These are phyloP conservation scores for Penicillium pulvis DNA, from an alignment of 495 filamentous ascomycete genomes.

Conservation along the genomic window DNA sequence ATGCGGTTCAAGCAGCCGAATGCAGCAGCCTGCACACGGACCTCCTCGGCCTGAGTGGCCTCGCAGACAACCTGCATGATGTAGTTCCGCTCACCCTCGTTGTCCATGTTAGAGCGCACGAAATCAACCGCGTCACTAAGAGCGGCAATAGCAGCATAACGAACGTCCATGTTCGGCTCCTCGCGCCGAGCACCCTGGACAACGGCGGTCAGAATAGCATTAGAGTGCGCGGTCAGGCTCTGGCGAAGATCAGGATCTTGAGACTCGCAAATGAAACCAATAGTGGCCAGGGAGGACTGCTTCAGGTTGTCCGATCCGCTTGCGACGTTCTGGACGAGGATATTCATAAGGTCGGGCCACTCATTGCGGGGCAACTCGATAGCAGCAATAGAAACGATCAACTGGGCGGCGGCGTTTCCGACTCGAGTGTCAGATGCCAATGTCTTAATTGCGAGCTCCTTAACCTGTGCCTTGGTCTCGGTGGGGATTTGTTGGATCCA, in stretches of 20 bases:
- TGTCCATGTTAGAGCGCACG: constrained; percentile 95
- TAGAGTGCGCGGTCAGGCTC: constrained; percentile 82
- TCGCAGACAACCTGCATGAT: constrained; percentile 99
- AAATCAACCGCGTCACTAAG: constrained; percentile 98
- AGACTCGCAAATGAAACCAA: constrained; percentile 97
- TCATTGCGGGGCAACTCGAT: constrained; percentile 92
- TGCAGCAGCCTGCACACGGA: constrained; percentile 88
- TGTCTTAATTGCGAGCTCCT: constrained; percentile 84
- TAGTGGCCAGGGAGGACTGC: constrained; percentile 88
- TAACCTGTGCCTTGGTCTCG: constrained; percentile 80
- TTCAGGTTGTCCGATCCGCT: constrained; percentile 82
- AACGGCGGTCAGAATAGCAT: constrained; percentile 95
- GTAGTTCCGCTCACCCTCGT: constrained; percentile 98
- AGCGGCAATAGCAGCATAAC: constrained; percentile 87
- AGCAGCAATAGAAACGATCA: constrained; percentile 89
- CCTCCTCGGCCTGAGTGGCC: constrained; percentile 89
- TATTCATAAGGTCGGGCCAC: constrained; percentile 93
- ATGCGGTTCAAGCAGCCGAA: constrained; percentile 98
- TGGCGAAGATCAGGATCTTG: constrained; percentile 84
- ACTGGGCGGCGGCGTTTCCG: constrained; percentile 87
- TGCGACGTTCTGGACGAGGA: constrained; percentile 88
- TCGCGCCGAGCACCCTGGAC: constrained; percentile 97
- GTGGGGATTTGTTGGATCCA: constrained; percentile 81
- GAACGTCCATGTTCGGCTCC: constrained; percentile 86
- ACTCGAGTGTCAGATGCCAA: constrained; percentile 78